Conservation (phyloP, 371 early-diverging fungal species). For the Saksenaea vasiformis region DNA sequence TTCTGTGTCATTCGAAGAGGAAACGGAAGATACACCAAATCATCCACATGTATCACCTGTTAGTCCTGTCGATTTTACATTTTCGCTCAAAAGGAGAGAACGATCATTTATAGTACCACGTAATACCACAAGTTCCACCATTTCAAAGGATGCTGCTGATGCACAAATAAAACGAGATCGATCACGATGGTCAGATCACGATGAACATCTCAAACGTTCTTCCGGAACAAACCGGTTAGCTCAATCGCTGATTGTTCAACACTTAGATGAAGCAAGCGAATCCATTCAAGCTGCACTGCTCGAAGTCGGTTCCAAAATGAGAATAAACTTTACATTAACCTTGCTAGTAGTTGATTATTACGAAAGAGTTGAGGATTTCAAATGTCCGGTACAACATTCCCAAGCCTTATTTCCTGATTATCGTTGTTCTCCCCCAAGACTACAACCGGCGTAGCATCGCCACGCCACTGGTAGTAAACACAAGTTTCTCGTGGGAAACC, state of each 20-base stretch:
- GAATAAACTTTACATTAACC: background rate
- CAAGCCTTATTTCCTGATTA: constrained; percentile 47
- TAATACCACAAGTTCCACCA: constrained; percentile 10
- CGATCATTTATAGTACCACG: constrained; percentile 5
- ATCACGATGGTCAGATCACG: constrained; percentile 18
- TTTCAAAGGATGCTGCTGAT: constrained; percentile 8
- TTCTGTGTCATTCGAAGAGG: constrained; percentile 12
- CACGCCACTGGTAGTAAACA: constrained; percentile 31
- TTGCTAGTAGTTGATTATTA: constrained; percentile 37
- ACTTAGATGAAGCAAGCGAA: constrained; percentile 44
- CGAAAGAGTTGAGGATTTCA: constrained; percentile 51
- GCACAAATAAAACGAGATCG: constrained; percentile 9
- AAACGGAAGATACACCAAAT: constrained; percentile 1
- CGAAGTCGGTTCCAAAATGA: constrained; percentile 32
- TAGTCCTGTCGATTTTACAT: constrained; percentile 49
- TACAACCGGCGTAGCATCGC: constrained; percentile 25
- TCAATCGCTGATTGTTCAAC: constrained; percentile 49
- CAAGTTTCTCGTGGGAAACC: background rate
- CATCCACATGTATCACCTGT: constrained; percentile 19
- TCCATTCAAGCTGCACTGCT: constrained; percentile 49
- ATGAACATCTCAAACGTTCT: constrained; percentile 20
- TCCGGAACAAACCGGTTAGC: constrained; percentile 26
- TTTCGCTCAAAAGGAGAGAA: constrained; percentile 19
- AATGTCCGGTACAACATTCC: constrained; percentile 54
- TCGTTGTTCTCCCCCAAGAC: constrained; percentile 35